Base-by-base conservation (phyloP, 495 filamentous ascomycete species). In the Penicillium coffeae region DNA sequence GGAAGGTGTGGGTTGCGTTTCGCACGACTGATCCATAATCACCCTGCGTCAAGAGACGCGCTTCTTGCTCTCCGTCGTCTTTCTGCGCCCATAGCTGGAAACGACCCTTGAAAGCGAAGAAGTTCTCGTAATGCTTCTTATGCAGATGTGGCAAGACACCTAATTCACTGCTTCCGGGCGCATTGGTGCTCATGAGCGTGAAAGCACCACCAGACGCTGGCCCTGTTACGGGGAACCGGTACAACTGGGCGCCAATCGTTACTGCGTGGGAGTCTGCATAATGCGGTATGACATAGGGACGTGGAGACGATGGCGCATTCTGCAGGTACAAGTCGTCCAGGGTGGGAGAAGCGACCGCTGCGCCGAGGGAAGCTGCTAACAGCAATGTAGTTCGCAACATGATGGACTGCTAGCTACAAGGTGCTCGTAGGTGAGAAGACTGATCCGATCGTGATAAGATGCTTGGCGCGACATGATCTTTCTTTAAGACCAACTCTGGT, bases 11-110 rank as follows among this genome's bases (percentile, higher is more conserved):
- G 4, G 69, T 73, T 5, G 71, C 71, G 47, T 73, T 69, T 18
- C 58, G 52, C 0, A 63, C 52, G 0, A 74, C 68, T 0, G 69
- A 63, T 10, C 71, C 70, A 48, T 68, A 70, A 36, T 74, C 73
- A 7, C 73, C 71, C 16, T 57, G 57, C 0, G 57, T 59, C 13
- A 76, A 43, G 0, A 74, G 35, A 12, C 71, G 63, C 2, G 61
- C 60, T 27, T 69, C 48, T 21, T 74, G 69, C 39, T 60, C 59
- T 0, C 18, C 44, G 15, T 56, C 40, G 13, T 56, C 54, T 18
- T 70, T 65, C 27, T 74, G 60, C 6, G 70, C 63, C 72, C 70
- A 76, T 10, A 76, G 65, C 51, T 73, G 69, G 48, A 70, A 67
- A 7, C 68, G 66, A 34, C 71, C 71, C 51, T 72, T 72, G 51